Base-by-base conservation (phyloP, 257 asterid genomes). In the Ocimum tenuiflorum region DNA sequence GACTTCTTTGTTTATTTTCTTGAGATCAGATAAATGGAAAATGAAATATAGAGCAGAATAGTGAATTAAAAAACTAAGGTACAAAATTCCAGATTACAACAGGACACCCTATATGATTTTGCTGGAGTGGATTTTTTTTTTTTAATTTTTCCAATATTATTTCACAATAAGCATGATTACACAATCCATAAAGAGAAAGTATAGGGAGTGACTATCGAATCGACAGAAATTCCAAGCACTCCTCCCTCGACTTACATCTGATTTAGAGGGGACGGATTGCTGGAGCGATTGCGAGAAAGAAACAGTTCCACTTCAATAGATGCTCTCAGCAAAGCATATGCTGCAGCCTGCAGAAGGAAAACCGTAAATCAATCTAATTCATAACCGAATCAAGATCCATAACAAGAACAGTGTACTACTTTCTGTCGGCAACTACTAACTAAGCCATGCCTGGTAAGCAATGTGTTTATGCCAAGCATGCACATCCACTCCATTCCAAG, bases 211-310 rank as follows among this genome's bases (percentile, higher is more conserved):
- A 61, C 51, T 51, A 12, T 35, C 9, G 49, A 41, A 46, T 18
- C 7, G 29, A 35, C 3, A 65, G 6, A 42, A 39, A 13, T 62
- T 52, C 24, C 27, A 61, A 39, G 27, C 61, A 76, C 65, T 51
- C 56, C 66, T 51, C 56, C 52, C 55, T 31, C 13, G 62, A 79
- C 95, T 78, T 81, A 86, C 96, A 81, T 85, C 69, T 83, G 81
- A 19, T 63, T 64, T 56, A 83, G 94, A 46, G 86, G 75, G 75
- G 92, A 83, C 31, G 80, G 78, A 69, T 68, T 77, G 88, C 66
- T 81, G 80, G 79, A 65, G 74, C 89, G 89, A 57, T 89, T 89
- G 35, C 81, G 95, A 39, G 94, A 85, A 67, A 85, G 94, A 81
- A 85, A 74, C 51, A 68, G 33, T 59, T 89, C 95, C 68, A 83